Percentiles rank a stretch among this genome's conserved stretches.
phyloP scores from a whole-genome alignment of 2,329 filamentous ascomycete genomes.

The Fusarium agapanthi region DNA sequence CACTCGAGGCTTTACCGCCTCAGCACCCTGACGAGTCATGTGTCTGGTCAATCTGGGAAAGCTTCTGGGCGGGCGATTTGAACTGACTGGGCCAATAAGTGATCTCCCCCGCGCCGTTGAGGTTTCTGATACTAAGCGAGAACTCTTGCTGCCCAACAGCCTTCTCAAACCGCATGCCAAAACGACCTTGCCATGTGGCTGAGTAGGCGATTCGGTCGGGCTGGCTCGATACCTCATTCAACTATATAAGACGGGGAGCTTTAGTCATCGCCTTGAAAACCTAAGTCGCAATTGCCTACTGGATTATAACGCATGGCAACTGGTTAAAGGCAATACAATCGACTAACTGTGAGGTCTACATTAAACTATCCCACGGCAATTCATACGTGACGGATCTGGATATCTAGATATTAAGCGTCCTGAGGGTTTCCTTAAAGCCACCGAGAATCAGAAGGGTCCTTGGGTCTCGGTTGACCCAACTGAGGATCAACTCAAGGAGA shows the following conservation, averaged over 20 bases:
- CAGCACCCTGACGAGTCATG: too few species aligned
- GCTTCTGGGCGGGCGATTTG: too few species aligned
- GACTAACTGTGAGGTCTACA: too few species aligned
- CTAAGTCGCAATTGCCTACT: fast-evolving
- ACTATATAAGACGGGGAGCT: fast-evolving
- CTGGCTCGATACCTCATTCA: not conserved
- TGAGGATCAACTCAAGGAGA: too few species aligned
- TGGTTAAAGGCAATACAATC: fast-evolving
- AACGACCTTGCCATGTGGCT: not conserved
- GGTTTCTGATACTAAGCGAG: not conserved
- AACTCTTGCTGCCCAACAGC: not conserved
- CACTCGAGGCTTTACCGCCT: too few species aligned
- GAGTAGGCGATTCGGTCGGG: not conserved
- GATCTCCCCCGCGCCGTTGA: not conserved
- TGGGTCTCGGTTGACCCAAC: fast-evolving
- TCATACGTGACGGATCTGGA: too few species aligned
- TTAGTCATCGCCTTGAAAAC: fast-evolving
- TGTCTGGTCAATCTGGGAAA: too few species aligned
- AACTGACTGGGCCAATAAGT: not conserved
- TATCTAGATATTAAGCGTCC: too few species aligned
- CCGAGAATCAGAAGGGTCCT: too few species aligned
- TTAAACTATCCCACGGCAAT: fast-evolving
- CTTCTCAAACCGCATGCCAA: not conserved
- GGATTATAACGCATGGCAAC: too few species aligned
- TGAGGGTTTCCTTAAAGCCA: too few species aligned